Base-by-base conservation (phyloP, 179 eudicot genomes). In the Beta macrorhiza region DNA sequence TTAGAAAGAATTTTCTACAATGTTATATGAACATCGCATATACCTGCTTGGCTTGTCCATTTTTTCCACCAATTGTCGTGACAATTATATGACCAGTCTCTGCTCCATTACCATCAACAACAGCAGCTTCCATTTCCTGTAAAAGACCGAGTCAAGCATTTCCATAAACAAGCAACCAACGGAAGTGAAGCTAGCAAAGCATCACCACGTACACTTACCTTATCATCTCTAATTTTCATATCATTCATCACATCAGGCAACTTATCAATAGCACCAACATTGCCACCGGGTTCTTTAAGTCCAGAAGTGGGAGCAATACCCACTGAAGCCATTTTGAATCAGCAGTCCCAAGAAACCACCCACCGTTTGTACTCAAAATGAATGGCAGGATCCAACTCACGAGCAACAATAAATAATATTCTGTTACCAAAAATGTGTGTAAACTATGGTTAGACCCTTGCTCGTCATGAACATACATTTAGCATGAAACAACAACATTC, bases 71-170 rank as follows among this genome's bases (percentile, higher is more conserved):
- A 78, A 89, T 89, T 16, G 91, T 89, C 19, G 97, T 93, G 55
- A 93, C 97, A 59, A 93, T 93, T 75, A 93, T 90, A 84, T 93
- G 97, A 68, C 97, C 97, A 7, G 93, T 85, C 84, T 92, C 97
- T 7, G 97, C 87, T 45, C 93, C 93, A 81, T 90, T 91, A 44
- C 95, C 95, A 86, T 88, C 90, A 68, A 93, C 87, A 78, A 90
- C 78, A 64, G 91, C 84, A 75, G 93, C 85, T 82, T 93, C 97
- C 85, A 88, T 84, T 71, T 93, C 95, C 97, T 93, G 81, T 7
- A 83, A 75, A 11, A 56, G 42, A 67, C 15, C 19, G 2, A 20
- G 62, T 32, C 51, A 79, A 44, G 22, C 52, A 68, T 68, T 42
- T 20, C 42, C 72, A 67, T 56, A 9, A 13, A 22, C 51, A 74